Percentiles rank a stretch among this genome's conserved stretches.
Evolutionary conservation across 1,284 basidiomycete genomes (phyloP).

Genomic region (Athelia psychrophila): DNA sequence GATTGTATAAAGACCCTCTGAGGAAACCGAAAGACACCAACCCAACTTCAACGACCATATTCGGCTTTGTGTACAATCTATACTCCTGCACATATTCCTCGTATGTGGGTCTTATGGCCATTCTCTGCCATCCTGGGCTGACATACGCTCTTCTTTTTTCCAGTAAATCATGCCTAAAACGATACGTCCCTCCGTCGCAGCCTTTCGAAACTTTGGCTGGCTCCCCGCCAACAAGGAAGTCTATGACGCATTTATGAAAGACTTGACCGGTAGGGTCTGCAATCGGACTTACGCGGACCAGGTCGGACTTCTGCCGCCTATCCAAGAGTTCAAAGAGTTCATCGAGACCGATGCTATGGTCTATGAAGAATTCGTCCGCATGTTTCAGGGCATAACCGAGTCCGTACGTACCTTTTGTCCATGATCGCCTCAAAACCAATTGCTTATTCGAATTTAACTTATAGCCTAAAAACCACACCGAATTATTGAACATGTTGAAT

Average conservation of each 20-base stretch:
- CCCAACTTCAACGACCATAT: too few species aligned
- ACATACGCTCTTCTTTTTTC: too few species aligned
- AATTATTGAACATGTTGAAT: constrained; percentile 23
- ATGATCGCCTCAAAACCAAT: neutral
- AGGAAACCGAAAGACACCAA: too few species aligned
- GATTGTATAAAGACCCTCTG: too few species aligned
- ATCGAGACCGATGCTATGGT: constrained; percentile 32
- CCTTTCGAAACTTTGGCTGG: neutral
- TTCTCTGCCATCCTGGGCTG: too few species aligned
- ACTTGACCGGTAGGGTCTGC: neutral
- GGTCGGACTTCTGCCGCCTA: constrained; percentile 5
- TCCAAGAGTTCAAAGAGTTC: constrained; percentile 31
- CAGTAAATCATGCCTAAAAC: too few species aligned
- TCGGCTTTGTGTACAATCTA: too few species aligned
- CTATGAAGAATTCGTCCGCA: constrained; percentile 31
- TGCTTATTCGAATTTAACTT: neutral
- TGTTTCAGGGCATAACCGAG: constrained; percentile 25
- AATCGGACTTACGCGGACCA: neutral
- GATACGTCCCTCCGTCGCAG: neutral
- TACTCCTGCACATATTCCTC: too few species aligned
- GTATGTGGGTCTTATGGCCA: too few species aligned
- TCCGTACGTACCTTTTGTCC: constrained; percentile 2
- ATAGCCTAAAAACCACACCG: constrained; percentile 29
- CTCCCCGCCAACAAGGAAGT: neutral
- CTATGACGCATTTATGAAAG: neutral